Evolutionary conservation across 345 rosid species (phyloP).

Genomic region (Gossypium longicalyx): DNA sequence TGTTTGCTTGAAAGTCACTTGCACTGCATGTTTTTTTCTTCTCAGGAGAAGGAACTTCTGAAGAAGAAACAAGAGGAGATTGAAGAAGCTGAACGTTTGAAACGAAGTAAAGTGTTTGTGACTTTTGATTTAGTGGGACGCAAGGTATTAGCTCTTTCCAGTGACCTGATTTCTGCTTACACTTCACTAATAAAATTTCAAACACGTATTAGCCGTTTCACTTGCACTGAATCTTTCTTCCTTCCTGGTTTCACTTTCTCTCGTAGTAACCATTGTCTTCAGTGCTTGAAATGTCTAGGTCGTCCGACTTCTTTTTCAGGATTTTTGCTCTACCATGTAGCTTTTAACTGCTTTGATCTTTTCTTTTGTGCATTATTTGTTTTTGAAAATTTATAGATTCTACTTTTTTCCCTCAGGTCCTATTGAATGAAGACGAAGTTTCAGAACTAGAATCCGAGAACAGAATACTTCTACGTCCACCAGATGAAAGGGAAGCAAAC

Average conservation of each 20-base stretch:
- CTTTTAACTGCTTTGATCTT: not conserved
- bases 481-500: conserved; percentile 54
- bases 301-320: not conserved
- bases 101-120: conserved; percentile 72
- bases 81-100: conserved; percentile 57
- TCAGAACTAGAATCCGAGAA: conserved; percentile 55
- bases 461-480: conserved; percentile 53
- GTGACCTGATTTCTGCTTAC: not conserved
- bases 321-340: not conserved
- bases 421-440: conserved; percentile 74
- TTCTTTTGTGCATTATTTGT: not conserved
- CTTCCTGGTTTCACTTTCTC: not conserved
- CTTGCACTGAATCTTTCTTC: not conserved
- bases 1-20: conserved; percentile 8
- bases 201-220: not conserved
- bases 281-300: not conserved
- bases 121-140: conserved; percentile 94
- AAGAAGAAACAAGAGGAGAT: conserved; percentile 74
- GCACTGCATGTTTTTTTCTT: not conserved
- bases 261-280: not conserved
- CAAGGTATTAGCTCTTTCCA: conserved; percentile 49
- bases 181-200: not conserved
- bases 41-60: conserved; percentile 81
- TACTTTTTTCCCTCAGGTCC: conserved; percentile 37
- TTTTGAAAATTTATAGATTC: not conserved